These are phyloP conservation scores for Scheffersomyces ergatensis DNA, from an alignment of 805 yeast genomes.

Conservation along the genomic window DNA sequence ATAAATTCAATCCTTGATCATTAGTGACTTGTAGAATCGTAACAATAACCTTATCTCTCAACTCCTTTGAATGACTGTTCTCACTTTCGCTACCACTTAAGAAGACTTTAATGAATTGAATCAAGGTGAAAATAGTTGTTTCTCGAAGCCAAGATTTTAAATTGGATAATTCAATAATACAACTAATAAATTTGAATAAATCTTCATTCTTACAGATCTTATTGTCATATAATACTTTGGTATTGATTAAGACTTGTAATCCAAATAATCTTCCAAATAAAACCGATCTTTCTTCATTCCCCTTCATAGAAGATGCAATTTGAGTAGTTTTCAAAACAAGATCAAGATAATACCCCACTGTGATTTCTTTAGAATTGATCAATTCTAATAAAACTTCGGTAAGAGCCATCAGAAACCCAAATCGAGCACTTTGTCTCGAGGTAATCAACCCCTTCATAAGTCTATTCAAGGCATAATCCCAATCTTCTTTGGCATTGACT, in stretches of 20 bases:
- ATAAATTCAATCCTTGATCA: slow-evolving; percentile 52
- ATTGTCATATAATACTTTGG: slow-evolving; percentile 26
- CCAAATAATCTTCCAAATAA: slow-evolving; percentile 87
- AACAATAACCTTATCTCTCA: slow-evolving; percentile 15
- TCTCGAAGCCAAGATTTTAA: slow-evolving; percentile 85
- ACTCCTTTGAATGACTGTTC: slow-evolving; percentile 12
- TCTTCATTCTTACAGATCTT: slow-evolving; percentile 10
- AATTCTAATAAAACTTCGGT: slow-evolving; percentile 57
- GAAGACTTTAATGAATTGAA: slow-evolving; percentile 38
- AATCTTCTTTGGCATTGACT: slow-evolving; percentile 51
- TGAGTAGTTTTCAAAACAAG: slow-evolving; percentile 37
- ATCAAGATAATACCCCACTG: slow-evolving; percentile 31
- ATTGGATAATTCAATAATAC: slow-evolving; percentile 55
- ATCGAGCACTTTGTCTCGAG: slow-evolving; percentile 76
- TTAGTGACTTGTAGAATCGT: slow-evolving; percentile 44
- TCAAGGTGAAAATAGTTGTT: slow-evolving; percentile 69
- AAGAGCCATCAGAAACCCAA: slow-evolving; percentile 86
- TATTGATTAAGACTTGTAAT: slow-evolving; percentile 64
- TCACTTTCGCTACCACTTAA: slow-evolving; percentile 1
- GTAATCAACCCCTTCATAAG: slow-evolving; percentile 80
- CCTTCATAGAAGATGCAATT: slow-evolving; percentile 49
- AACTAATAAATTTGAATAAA: slow-evolving; percentile 36
- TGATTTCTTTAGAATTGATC: slow-evolving; percentile 29
- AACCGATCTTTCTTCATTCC: slow-evolving; percentile 77
- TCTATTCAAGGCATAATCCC: slow-evolving; percentile 79